phyloP scores from a whole-genome alignment of 129 eudicot species.

The Flaveria linearis region DNA sequence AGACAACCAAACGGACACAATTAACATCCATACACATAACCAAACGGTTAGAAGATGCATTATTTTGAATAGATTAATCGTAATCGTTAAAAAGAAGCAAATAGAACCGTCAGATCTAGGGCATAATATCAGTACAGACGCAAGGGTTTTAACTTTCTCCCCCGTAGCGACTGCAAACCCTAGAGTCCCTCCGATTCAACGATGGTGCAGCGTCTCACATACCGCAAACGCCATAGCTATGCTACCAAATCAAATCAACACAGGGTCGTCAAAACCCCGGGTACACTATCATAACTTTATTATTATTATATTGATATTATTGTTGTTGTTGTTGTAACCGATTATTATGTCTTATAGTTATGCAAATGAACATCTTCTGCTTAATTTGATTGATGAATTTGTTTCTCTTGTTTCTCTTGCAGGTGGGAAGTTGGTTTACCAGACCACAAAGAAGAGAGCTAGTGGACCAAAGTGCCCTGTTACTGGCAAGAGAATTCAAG shows the following conservation, averaged over 20 bases:
- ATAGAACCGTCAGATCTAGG: slow-evolving; percentile 43
- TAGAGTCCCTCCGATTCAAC: slow-evolving; percentile 12
- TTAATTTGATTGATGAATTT: neutral
- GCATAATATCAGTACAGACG: neutral
- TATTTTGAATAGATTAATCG: neutral
- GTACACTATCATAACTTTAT: slow-evolving; percentile 15
- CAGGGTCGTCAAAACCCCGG: slow-evolving; percentile 60
- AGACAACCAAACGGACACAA: too few species aligned
- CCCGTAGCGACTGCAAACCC: neutral
- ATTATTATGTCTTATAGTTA: neutral
- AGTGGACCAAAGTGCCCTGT: slow-evolving; percentile 66
- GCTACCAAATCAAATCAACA: slow-evolving; percentile 66
- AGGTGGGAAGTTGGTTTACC: slow-evolving; percentile 58
- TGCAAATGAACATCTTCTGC: too few species aligned
- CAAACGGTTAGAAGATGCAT: too few species aligned
- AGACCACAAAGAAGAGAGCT: slow-evolving; percentile 63
- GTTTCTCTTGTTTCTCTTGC: neutral
- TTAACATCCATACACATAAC: too few species aligned
- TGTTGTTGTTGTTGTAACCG: too few species aligned
- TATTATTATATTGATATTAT: too few species aligned
- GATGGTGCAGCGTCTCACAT: slow-evolving; percentile 63
- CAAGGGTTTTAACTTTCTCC: slow-evolving; percentile 33
- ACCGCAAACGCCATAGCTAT: slow-evolving; percentile 58
- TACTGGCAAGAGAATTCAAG: slow-evolving; percentile 70
- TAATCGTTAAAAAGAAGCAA: slow-evolving; percentile 5